phyloP scores from a whole-genome alignment of 2,329 filamentous ascomycete genomes.

The Fusarium temperatum region DNA sequence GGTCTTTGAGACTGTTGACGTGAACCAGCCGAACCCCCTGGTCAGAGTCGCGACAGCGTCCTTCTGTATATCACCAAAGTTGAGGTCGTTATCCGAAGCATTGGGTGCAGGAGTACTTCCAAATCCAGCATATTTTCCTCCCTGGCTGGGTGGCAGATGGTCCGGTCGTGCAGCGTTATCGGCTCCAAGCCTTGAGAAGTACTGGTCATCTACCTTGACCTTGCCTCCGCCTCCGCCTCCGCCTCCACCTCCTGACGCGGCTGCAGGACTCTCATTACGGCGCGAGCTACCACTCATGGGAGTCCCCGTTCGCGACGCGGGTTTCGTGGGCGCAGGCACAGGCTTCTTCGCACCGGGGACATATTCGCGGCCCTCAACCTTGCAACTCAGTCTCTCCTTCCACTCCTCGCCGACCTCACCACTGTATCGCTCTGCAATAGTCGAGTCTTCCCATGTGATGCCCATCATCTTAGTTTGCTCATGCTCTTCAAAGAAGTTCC shows the following conservation, averaged over 20 bases:
- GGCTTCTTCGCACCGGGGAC: constrained; percentile 74
- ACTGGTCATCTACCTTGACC: constrained; percentile 80
- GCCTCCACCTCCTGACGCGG: constrained; percentile 42
- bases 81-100: constrained; percentile 58
- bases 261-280: constrained; percentile 52
- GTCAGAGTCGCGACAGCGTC: constrained; percentile 89
- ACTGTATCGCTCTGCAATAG: constrained; percentile 89
- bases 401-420: constrained; percentile 93
- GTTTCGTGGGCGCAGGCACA: constrained; percentile 44
- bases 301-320: constrained; percentile 52
- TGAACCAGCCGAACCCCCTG: constrained; percentile 95
- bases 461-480: constrained; percentile 72
- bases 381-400: constrained; percentile 88
- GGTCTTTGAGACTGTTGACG: constrained; percentile 85
- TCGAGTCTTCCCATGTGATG: constrained; percentile 83
- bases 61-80: constrained; percentile 87
- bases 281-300: constrained; percentile 52
- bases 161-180: constrained; percentile 83
- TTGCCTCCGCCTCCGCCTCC: constrained; percentile 48
- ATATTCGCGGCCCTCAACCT: constrained; percentile 89
- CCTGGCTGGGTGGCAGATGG: constrained; percentile 83
- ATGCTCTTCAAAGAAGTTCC: constrained; percentile 83
- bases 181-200: constrained; percentile 85
- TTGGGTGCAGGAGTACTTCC: constrained; percentile 75
- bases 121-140: constrained; percentile 92